Conservation (phyloP, 2,329 filamentous ascomycete species). For the Penicillium olsonii region DNA sequence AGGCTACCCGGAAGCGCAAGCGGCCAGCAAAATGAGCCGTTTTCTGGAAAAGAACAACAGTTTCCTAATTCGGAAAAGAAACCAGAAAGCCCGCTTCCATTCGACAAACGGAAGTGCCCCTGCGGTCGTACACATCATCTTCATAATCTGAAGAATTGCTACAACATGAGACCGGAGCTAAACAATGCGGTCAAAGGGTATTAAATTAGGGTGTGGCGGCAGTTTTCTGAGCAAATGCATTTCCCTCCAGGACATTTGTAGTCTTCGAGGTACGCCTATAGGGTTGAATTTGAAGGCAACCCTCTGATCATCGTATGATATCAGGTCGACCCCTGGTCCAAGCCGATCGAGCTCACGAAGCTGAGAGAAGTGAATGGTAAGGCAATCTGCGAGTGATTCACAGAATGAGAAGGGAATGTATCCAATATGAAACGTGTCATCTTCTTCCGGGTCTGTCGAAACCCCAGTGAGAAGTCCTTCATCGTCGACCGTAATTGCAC, state of each 20-base stretch:
- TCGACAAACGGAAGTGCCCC: no score
- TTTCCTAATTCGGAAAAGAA: no score
- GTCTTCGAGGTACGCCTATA: conserved; percentile 12
- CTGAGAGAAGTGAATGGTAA: conserved; percentile 17
- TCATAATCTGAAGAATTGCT: no score
- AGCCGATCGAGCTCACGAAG: conserved; percentile 21
- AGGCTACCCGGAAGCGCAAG: no score
- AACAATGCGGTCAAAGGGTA: conserved; percentile 31
- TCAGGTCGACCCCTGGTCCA: conserved; percentile 18
- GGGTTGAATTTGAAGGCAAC: conserved; percentile 25
- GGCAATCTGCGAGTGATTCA: conserved; percentile 13
- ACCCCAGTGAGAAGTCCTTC: conserved; percentile 8
- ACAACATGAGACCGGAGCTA: no score
- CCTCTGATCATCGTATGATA: conserved; percentile 10
- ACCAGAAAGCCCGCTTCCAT: no score
- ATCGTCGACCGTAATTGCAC: conserved; percentile 20
- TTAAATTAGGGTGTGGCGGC: conserved; percentile 31
- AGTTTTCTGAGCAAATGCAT: conserved; percentile 28
- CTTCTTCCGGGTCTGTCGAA: conserved; percentile 23
- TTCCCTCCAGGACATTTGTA: conserved; percentile 29
- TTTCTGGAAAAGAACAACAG: no score
- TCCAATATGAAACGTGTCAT: conserved; percentile 18
- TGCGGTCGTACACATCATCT: no score
- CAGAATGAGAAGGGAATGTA: conserved; percentile 19
- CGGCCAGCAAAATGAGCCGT: no score